Evolutionary conservation across 2,329 filamentous ascomycete species (phyloP), one percentile per base, ranked within the genome.

Genomic region (Coniochaeta sp.): DNA sequence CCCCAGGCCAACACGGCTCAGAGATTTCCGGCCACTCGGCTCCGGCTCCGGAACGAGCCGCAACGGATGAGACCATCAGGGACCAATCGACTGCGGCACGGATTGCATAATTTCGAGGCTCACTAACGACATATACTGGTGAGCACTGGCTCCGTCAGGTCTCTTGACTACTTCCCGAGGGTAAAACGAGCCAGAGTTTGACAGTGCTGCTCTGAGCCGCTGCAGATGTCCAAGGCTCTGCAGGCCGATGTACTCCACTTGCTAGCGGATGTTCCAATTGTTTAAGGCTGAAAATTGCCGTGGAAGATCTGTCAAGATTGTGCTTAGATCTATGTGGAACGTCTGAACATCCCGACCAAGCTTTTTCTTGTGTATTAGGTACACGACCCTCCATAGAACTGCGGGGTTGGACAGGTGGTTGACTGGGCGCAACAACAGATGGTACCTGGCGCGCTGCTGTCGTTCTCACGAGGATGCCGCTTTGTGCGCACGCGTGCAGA

Each of bases 1-100:
- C 33, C 1, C 31, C 8, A 28, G 19, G 19, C 28, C 2, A 3
- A 14, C 3, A 22, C 14, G 24, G 26, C 26, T 5, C 54, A 56
- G 54, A 56, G 54, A 56, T 56, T 56, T 56, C 54, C 28, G 19
- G 24, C 6, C 24, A 12, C 17, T 1, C 54, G 33, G 54, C 28
- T 56, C 54, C 54, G 54, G 31, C 54, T 36, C 54, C 54, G 54
- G 54, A 36, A 38, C 22, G 47, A 52, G 47, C 47, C 54, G 31
- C 54, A n/a, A n/a, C 28, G 33, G 54, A 56, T 56, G 54, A 56
- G 31, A 22, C 24, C 54, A 56, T 56, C 31, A 22, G 31, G 54
- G 54, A 34, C 54, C 54, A 56, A 56, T 56, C 19, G 50, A 55
- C 3, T 33, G 9, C 11, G n/a, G n/a, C 19, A 22, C 2, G 43